Conservation (phyloP, 345 rosid species). For the Cochlearia excelsa region DNA sequence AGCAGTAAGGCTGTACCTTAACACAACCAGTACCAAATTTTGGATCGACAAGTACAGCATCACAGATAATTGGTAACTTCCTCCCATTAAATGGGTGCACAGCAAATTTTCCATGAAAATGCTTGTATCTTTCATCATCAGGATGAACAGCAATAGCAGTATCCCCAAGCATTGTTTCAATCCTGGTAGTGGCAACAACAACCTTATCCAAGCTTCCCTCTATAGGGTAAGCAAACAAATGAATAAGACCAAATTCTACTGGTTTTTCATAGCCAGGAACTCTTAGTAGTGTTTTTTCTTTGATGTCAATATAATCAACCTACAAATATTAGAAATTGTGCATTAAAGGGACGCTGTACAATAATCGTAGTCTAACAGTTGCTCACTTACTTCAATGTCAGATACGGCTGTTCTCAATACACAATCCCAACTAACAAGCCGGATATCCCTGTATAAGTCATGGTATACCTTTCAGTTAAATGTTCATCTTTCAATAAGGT, state of each 20-base stretch:
- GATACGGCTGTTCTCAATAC: slow-evolving; percentile 81
- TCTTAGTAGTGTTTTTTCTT: slow-evolving; percentile 52
- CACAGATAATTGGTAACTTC: slow-evolving; percentile 75
- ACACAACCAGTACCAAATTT: slow-evolving; percentile 96
- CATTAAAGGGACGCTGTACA: slow-evolving; percentile 23
- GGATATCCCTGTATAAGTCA: slow-evolving; percentile 57
- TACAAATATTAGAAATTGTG: slow-evolving; percentile 38
- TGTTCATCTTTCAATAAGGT: slow-evolving; percentile 4
- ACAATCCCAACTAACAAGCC: slow-evolving; percentile 94
- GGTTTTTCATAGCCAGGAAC: slow-evolving; percentile 86
- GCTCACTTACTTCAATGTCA: slow-evolving; percentile 67
- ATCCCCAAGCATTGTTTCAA: slow-evolving; percentile 98
- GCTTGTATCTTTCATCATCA: slow-evolving; percentile 69
- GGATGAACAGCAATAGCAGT: slow-evolving; percentile 96
- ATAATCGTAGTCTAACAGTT: slow-evolving; percentile 19
- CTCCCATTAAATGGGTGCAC: slow-evolving; percentile 91
- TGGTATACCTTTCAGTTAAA: slow-evolving; percentile 8
- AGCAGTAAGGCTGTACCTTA: slow-evolving; percentile 50
- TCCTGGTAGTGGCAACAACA: slow-evolving; percentile 94
- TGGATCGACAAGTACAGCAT: slow-evolving; percentile 78
- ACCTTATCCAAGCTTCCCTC: slow-evolving; percentile 81
- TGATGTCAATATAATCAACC: slow-evolving; percentile 84
- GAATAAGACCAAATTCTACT: slow-evolving; percentile 89
- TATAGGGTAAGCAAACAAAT: slow-evolving; percentile 84
- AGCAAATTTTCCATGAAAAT: slow-evolving; percentile 86